Conservation (phyloP, 208 protist genomes). For the Trypanosoma mega region DNA sequence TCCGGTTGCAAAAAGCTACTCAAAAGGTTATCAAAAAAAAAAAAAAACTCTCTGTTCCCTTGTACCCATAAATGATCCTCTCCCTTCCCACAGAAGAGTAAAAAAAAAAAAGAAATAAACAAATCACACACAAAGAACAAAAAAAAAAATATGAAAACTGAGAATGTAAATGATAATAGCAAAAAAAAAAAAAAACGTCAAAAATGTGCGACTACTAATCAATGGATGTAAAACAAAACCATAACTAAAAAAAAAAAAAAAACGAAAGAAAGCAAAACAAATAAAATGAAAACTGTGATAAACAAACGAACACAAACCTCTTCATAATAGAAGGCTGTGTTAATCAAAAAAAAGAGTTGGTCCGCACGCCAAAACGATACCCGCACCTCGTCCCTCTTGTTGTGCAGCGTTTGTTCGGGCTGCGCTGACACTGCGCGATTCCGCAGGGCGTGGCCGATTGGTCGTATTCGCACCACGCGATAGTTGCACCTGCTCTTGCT, state of each 20-base stretch:
- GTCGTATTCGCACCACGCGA: neutral
- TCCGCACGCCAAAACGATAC: conserved; percentile 62
- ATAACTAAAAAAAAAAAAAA: conserved; percentile 5
- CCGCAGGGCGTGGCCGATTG: neutral
- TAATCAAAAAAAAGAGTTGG: conserved; percentile 63
- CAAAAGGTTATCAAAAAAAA: neutral
- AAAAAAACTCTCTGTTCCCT: neutral
- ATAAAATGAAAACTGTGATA: conserved; percentile 18
- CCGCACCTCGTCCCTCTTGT: conserved; percentile 34
- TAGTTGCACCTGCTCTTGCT: neutral
- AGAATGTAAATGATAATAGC: neutral
- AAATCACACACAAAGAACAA: conserved; percentile 3
- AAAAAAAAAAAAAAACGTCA: conserved; percentile 8
- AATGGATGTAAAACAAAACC: neutral
- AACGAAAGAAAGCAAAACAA: conserved; percentile 16
- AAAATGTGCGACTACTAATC: neutral
- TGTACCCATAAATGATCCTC: neutral
- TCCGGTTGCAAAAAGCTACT: too few relatives aligned
- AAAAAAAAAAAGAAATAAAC: conserved; percentile 21
- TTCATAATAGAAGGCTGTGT: conserved; percentile 3
- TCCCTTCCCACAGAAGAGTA: neutral
- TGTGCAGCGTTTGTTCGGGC: conserved; percentile 15
- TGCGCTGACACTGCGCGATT: conserved; percentile 17
- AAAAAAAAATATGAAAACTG: conserved; percentile 9
- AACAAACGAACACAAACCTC: conserved; percentile 5